Base-by-base conservation (phyloP, 2,329 filamentous ascomycete genomes). In the Incumbomyces delicatus region DNA sequence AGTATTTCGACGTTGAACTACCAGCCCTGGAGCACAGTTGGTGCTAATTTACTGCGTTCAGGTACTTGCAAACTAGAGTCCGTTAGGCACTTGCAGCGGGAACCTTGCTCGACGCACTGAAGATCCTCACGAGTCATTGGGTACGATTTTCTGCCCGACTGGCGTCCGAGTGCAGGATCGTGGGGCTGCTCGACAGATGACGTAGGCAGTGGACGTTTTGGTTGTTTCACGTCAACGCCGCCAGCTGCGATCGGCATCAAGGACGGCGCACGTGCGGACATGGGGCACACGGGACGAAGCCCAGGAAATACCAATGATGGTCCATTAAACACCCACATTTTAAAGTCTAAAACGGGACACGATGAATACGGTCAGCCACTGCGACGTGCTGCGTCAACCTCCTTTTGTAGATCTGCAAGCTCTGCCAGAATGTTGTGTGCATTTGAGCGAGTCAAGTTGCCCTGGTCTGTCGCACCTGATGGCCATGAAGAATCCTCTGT, bases 351-450 rank as follows among this genome's bases (percentile, higher is more conserved):
- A 27, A 27, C 8, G 22, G 5, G 8, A 27, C 22, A 27, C 22
- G 8, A 27, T 8, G 8, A 27, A 27, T 27, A 8, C 22, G 8
- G 22, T 27, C 33, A n/a, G 11, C 33, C 33, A 35, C 11, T 35
- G 17, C 49, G 71, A 56, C 76, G 68, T 37, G 83, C 58, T 3
- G 77, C 83, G 64, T 90, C 84, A 33, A 90, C 84, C 59, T 90
- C 85, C 59, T 76, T 75, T 64, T 87, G 84, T 52, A 90, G 64
- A 17, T 80, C 79, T 39, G 78, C 76, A 46, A 90, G 64, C 60
- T 89, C 83, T 1, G 83, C 83, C 54, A 90, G 63, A 49, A 89
- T 86, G 58, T 85, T 77, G 35, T 64, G 63, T 1, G 68, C 65
- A 44, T 66, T 64, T 8, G 66, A 67, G 53, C 18, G 16, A 14